Base-by-base conservation (phyloP, 2,329 filamentous ascomycete genomes). In the Myriosclerotinia duriaeana region DNA sequence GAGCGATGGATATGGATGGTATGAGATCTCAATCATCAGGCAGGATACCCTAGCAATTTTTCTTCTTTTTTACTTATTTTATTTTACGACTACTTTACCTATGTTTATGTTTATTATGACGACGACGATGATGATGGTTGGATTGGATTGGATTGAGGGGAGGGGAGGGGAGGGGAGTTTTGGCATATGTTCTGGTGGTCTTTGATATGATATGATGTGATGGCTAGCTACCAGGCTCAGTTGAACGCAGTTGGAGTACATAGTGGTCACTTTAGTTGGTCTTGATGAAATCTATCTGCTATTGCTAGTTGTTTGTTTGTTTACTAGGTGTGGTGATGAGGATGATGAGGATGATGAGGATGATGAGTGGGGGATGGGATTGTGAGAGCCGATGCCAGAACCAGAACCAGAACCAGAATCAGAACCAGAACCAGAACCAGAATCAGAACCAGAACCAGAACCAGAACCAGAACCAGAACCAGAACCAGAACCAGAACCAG, bases 31-130 rank as follows among this genome's bases (percentile, higher is more conserved):
- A 14, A 22, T 55, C 53, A 14, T 61, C 34, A 50, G 34, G 58
- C 58, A 61, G 58, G 58, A 61, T 61, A 61, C 58, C 58, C 58
- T 38, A 48, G 44, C 58, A 50, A 50, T 38, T 40, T 54, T 22
- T 22, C 7, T 22, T 48, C 20, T 48, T 52, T 38, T 12, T 60
- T 50, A 38, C 26, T 4, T 46, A 38, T 22, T 60, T 12, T 7
- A 38, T 7, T 44, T 26, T 38, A 38, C 20, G 11, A 30, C 20
- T n/a, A 55, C 7, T 55, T 38, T 38, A 38, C 12, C n/a, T 60
- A 36, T 60, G 42, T 15, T 60, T 36, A 48, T 60, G 42, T 17
- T 50, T 36, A 60, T 22, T 34, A 60, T 48, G 56, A 48, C 5
- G 12, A 44, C 12, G 14, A 44, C 9, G 42, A 44, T 17, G 42